Evolutionary conservation across 2,329 filamentous ascomycete genomes (phyloP).

Genomic region (Orbilia quercus): DNA sequence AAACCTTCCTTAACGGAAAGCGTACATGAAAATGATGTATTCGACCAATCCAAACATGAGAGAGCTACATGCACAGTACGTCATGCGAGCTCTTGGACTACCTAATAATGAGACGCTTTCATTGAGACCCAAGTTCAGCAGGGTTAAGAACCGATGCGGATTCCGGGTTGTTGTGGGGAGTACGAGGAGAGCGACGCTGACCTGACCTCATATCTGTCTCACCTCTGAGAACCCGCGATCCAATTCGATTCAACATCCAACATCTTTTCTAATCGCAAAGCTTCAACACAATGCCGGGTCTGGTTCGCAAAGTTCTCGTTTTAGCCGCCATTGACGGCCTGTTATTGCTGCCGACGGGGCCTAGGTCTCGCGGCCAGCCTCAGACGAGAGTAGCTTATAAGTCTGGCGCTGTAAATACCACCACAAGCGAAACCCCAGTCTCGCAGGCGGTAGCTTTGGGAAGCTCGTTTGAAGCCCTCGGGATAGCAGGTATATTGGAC

Average conservation of each 20-base stretch:
- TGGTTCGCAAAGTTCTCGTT: constrained; percentile 82
- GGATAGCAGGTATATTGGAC: constrained; percentile 68
- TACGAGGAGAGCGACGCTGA: neutral
- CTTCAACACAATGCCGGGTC: constrained; percentile 72
- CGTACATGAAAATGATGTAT: constrained; percentile 22
- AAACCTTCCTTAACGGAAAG: neutral
- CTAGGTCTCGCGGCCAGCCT: constrained; percentile 64
- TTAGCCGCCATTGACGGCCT: constrained; percentile 85
- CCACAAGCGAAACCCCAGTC: constrained; percentile 61
- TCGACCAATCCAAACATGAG: constrained; percentile 37
- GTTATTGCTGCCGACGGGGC: constrained; percentile 75
- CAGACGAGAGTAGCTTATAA: constrained; percentile 77
- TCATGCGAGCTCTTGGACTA: constrained; percentile 49
- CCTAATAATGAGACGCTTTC: constrained; percentile 36
- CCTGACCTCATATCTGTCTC: neutral
- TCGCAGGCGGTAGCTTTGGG: constrained; percentile 62
- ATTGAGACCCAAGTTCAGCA: constrained; percentile 12
- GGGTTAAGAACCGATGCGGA: constrained; percentile 50
- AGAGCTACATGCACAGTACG: constrained; percentile 54
- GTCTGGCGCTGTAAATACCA: constrained; percentile 67
- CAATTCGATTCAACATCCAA: constrained; percentile 56
- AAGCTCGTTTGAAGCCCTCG: constrained; percentile 65
- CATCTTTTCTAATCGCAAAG: constrained; percentile 49
- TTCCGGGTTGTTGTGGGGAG: constrained; percentile 20
- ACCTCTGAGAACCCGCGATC: constrained; percentile 26